Evolutionary conservation across 345 rosid species (phyloP), one percentile per base, ranked within the genome.

Genomic region (Ceriops zippeliana): DNA sequence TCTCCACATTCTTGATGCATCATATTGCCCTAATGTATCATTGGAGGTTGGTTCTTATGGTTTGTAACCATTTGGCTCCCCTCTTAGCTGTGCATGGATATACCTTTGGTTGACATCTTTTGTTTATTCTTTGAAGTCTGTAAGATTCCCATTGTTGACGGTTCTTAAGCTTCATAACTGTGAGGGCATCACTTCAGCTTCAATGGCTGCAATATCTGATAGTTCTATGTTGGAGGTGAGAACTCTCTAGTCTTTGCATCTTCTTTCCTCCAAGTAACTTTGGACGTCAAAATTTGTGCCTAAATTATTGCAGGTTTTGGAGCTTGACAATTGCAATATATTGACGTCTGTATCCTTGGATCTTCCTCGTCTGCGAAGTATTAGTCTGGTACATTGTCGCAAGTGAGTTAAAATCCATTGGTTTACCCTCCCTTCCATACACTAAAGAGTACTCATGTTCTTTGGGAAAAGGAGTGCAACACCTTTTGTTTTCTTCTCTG

Each of bases 1-100:
- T 82, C 98, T 91, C 58, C 96, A 78, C 79, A 27, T 82, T 70
- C 91, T 95, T 56, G 82, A 89, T 78, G 92, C 98, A 57, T 95
- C 97, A 17, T 95, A 90, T 81, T 95, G 97, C 83, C 91, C 99
- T 68, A 91, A 89, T 82, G 87, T 95, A 76, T 88, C 99, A 9
- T 93, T 95, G 52, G 98, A 89, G 96, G 99, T 95, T 57, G 64
- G 82, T 80, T 72, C 19, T 70, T 59, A 16, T 61, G 73, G 62
- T 20, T 32, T 19, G 68, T 63, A 47, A 28, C 24, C 62, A 10
- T 52, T 22, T 37, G 52, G 13, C 58, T 20, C 2, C 22, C 59
- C 32, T 30, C 72, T 62, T 78, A 42, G 62, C 47, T 35, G 24
- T 68, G 26, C 31, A 42, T 59, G 67, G 68, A 32, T 46, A 16